Base-by-base conservation (phyloP, 1,284 basidiomycete genomes). In the Naganishia sp. region DNA sequence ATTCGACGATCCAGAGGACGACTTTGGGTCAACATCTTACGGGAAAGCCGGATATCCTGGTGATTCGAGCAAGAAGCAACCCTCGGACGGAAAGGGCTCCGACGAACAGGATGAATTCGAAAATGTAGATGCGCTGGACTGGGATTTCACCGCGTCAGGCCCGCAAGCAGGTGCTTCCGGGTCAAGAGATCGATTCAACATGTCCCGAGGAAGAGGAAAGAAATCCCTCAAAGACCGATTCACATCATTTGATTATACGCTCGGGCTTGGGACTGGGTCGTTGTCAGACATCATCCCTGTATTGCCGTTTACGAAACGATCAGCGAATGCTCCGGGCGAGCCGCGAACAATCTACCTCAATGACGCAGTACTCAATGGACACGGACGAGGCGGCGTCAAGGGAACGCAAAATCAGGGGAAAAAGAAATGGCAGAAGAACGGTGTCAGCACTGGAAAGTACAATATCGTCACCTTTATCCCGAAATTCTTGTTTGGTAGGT, bases 391-490 rank as follows among this genome's bases (percentile, higher is more conserved):
- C 17, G 60, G 61, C 5, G 56, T 61, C 18, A 67, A 63, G 41
- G 66, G 66, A 15, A 63, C 66, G 18, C 60, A 77, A 31, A 70
- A 70, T 47, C 62, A 72, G 31, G 74, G 78, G 45, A 76, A 76
- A 68, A 66, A 56, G 25, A 88, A 90, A 2, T 95, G 85, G 75
- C 81, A 84, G 71, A 86, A 84, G 53, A 99, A 99, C 80, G 89
- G 89, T 69, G 88, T 99, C 58, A 91, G 88, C 51, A 98, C 96
- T 23, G 93, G 89, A 83, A 99, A 99, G 80, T 99, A 98, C 82
- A 97, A 94, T 74, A 71, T 89, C 43, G 84, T 84, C 41, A 91
- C 91, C 0, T 99, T 99, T 80, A 71, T 94, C 11, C 94, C 93
- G 58, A 98, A 97, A 79, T 99, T 99, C 81, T 79, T 99, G 67